Percentiles rank a stretch among this genome's conserved stretches.
These are phyloP conservation scores for Geranium brycei DNA, from an alignment of 345 rosid species.

Conservation along the genomic window DNA sequence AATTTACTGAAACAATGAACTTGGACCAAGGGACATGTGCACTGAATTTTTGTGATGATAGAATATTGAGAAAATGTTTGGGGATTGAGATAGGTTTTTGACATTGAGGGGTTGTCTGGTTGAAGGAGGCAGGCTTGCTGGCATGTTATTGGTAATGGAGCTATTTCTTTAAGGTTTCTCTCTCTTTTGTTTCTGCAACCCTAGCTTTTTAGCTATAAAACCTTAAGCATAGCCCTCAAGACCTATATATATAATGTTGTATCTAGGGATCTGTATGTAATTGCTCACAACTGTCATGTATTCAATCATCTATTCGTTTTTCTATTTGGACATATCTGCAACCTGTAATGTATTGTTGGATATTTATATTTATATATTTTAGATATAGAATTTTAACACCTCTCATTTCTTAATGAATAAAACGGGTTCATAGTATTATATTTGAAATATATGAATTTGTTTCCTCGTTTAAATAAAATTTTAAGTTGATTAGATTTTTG, in stretches of 20 bases:
- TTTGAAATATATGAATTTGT: too few species aligned
- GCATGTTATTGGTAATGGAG: neutral
- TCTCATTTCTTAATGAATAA: too few species aligned
- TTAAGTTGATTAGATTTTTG: too few species aligned
- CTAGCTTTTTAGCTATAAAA: neutral
- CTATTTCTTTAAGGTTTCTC: neutral
- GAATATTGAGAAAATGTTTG: too few species aligned
- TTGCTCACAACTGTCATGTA: neutral
- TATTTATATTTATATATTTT: too few species aligned
- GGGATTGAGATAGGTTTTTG: neutral
- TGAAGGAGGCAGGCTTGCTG: neutral
- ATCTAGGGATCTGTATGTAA: neutral
- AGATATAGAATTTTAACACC: too few species aligned
- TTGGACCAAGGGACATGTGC: neutral
- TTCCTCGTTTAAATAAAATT: too few species aligned
- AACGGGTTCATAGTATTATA: too few species aligned
- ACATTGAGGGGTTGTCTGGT: neutral
- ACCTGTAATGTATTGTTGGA: too few species aligned
- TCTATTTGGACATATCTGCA: too few species aligned
- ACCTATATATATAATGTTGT: neutral
- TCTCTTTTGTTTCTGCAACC: too few species aligned
- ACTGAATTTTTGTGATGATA: neutral
- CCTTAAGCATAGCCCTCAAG: neutral
- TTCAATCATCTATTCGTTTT: too few species aligned
- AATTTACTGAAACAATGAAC: neutral